Percentiles rank a stretch among this genome's conserved stretches.
These are phyloP conservation scores for Colletotrichum chlorophyti DNA, from an alignment of 2,329 filamentous ascomycete genomes.

Conservation along the genomic window DNA sequence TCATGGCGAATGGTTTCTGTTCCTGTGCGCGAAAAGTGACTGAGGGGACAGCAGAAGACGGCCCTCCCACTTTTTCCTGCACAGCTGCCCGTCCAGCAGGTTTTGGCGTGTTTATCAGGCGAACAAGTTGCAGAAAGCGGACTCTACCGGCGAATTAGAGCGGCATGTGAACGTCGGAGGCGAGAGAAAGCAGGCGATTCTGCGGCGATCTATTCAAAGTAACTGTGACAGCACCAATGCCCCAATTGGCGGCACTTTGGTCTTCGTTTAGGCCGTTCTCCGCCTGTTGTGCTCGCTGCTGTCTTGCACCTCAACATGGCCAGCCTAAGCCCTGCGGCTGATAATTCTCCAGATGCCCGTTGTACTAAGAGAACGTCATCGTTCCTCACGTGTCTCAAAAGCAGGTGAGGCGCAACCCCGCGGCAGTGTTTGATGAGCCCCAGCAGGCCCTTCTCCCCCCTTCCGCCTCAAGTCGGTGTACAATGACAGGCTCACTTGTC, in stretches of 20 bases:
- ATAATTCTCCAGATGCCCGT: too few relatives aligned
- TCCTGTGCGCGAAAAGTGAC: not conserved
- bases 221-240: slow-evolving; percentile 1
- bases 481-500: slow-evolving; percentile 8
- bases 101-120: slow-evolving; percentile 27
- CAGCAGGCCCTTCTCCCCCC: not conserved
- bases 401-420: not conserved
- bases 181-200: not conserved
- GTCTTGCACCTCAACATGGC: not conserved
- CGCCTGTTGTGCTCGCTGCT: not conserved
- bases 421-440: not conserved
- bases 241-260: not conserved
- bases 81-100: slow-evolving; percentile 28
- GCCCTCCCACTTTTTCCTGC: slow-evolving; percentile 28
- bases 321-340: not conserved
- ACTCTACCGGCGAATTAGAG: slow-evolving; percentile 18
- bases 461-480: not conserved
- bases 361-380: slow-evolving; percentile 7
- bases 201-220: slow-evolving; percentile 8
- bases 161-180: not conserved
- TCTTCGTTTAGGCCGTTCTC: not conserved
- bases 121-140: slow-evolving; percentile 24
- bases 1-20: not conserved
- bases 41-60: not conserved
- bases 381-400: slow-evolving; percentile 5